phyloP scores from a whole-genome alignment of 2,329 filamentous ascomycete genomes.

The Fusarium longipes region DNA sequence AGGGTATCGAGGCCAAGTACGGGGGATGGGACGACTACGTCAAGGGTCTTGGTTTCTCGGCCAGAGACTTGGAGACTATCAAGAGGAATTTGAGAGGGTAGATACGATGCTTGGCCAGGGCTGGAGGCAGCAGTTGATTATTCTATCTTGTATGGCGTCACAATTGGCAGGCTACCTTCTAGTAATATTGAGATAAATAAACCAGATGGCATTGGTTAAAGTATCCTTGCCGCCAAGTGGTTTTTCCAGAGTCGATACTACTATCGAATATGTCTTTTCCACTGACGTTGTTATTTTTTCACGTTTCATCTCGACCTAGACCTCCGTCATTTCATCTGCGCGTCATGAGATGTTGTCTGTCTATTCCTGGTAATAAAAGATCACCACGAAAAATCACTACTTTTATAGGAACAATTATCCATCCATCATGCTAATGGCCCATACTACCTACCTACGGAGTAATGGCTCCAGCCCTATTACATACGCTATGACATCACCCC shows the following conservation, averaged over 20 bases:
- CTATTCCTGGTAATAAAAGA: neutral
- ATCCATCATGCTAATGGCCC: no score
- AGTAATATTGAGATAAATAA: neutral
- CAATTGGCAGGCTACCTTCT: neutral
- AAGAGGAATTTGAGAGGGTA: conserved; percentile 56
- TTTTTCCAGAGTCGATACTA: neutral
- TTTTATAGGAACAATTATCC: neutral
- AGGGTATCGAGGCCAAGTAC: conserved; percentile 56
- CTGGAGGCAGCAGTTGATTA: neutral
- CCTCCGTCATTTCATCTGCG: neutral
- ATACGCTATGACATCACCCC: conserved; percentile 43
- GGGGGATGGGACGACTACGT: conserved; percentile 64
- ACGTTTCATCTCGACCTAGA: neutral
- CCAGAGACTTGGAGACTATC: conserved; percentile 59
- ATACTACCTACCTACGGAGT: no score
- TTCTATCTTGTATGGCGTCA: neutral
- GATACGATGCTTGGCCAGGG: neutral
- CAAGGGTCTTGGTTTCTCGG: conserved; percentile 58
- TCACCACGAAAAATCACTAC: neutral
- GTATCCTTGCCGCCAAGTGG: neutral
- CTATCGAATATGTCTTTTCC: neutral
- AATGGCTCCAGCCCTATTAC: conserved; percentile 6
- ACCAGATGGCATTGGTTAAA: neutral
- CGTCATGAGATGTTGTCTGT: neutral
- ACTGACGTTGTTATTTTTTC: neutral